Evolutionary conservation across 345 rosid genomes (phyloP).

Genomic region (Excoecaria cochinchinensis): DNA sequence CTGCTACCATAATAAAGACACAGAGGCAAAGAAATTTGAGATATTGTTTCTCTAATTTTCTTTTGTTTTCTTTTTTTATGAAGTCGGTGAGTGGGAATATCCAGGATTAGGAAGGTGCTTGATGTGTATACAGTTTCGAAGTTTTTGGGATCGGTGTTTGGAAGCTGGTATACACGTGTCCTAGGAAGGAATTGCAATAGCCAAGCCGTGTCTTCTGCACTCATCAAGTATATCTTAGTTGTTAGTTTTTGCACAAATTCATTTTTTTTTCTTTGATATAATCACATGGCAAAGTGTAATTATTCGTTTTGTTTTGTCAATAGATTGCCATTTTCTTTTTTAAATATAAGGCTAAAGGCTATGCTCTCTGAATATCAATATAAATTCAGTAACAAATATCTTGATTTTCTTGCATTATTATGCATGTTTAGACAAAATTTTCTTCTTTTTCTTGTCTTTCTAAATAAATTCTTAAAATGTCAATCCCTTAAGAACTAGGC

Average conservation of each 20-base stretch:
- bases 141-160: neutral
- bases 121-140: no score
- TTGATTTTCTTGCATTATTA: neutral
- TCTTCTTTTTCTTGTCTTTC: neutral
- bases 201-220: neutral
- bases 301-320: constrained; percentile 16
- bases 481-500: neutral
- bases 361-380: neutral
- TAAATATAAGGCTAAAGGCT: neutral
- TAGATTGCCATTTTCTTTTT: constrained; percentile 12
- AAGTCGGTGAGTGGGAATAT: neutral
- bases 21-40: neutral
- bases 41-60: neutral
- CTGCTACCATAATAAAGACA: neutral
- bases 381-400: neutral
- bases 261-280: neutral
- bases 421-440: neutral
- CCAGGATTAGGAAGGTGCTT: neutral
- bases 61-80: neutral
- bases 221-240: neutral
- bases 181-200: no score
- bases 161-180: constrained; percentile 15
- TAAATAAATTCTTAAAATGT: no score
- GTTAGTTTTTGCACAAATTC: constrained; percentile 3
- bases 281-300: constrained; percentile 31